A percentile compares a stretch with the other conserved stretches of the same genome.
These are phyloP conservation scores for Citeromyces nyonsensis DNA, from an alignment of 805 yeast species.

Conservation along the genomic window DNA sequence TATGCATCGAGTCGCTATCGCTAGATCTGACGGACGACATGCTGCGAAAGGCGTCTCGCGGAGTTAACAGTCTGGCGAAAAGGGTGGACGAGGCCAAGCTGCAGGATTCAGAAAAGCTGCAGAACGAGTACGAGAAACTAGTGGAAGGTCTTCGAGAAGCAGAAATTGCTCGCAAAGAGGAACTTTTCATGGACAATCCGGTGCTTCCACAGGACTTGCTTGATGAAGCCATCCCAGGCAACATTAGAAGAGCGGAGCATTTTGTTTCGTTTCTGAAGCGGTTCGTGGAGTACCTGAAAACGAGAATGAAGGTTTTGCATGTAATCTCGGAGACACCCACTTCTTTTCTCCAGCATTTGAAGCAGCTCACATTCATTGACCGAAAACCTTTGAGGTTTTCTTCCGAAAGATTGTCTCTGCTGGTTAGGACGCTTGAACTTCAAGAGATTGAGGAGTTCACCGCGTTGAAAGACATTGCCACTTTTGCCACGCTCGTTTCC, in stretches of 20 bases:
- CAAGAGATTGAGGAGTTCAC: conserved; percentile 81
- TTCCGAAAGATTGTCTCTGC: conserved; percentile 75
- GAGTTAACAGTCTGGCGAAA: conserved; percentile 64
- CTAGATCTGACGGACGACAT: conserved; percentile 87
- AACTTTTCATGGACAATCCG: conserved; percentile 74
- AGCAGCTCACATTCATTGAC: conserved; percentile 86
- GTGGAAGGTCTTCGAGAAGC: conserved; percentile 82
- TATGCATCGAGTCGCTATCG: conserved; percentile 90
- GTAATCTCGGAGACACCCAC: conserved; percentile 97
- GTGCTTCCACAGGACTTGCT: conserved; percentile 73
- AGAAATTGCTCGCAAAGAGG: conserved; percentile 47
- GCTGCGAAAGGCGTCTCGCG: conserved; percentile 71
- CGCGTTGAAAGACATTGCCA: conserved; percentile 89
- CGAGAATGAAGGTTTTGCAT: conserved; percentile 94
- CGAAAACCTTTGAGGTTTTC: conserved; percentile 84
- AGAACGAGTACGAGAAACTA: conserved; percentile 80
- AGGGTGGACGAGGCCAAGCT: conserved; percentile 78
- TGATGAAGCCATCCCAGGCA: conserved; percentile 93
- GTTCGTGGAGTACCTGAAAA: conserved; percentile 85
- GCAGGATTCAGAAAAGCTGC: conserved; percentile 70
- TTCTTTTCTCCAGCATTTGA: conserved; percentile 83
- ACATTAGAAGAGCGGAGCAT: conserved; percentile 93
- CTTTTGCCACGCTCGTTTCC: conserved; percentile 90
- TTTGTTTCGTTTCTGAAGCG: conserved; percentile 86
- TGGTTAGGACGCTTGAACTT: conserved; percentile 82